These are phyloP conservation scores for Penicillium sp. DNA, from an alignment of 2,329 filamentous ascomycete genomes.

Conservation along the genomic window DNA sequence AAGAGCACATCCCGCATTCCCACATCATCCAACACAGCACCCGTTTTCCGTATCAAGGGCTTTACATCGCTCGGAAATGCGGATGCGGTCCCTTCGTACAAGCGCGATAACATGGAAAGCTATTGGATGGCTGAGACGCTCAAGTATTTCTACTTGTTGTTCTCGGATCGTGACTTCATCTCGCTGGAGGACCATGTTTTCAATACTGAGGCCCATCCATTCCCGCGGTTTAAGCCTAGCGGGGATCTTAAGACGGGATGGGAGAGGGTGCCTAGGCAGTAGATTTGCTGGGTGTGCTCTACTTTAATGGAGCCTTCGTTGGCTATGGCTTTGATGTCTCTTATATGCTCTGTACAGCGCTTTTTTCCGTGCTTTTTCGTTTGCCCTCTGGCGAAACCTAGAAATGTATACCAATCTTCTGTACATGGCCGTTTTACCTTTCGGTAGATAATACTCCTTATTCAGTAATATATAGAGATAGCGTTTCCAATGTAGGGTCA, in stretches of 20 bases:
- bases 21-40: slow-evolving; percentile 3
- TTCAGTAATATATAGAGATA: background rate
- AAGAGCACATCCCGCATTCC: slow-evolving; percentile 28
- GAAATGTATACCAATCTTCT: slow-evolving; percentile 1
- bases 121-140: slow-evolving; percentile 98
- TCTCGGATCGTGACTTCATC: slow-evolving; percentile 77
- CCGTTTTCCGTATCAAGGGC: slow-evolving; percentile 47
- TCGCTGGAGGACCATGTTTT: slow-evolving; percentile 85
- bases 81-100: slow-evolving; percentile 64
- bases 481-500: background rate
- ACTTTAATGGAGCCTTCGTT: background rate
- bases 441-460: background rate
- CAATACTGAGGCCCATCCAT: slow-evolving; percentile 91
- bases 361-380: background rate
- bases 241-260: slow-evolving; percentile 43
- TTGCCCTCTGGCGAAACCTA: background rate
- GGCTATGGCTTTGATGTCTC: background rate
- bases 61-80: slow-evolving; percentile 81
- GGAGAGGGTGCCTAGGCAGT: slow-evolving; percentile 29
- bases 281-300: background rate
- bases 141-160: slow-evolving; percentile 96
- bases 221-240: slow-evolving; percentile 80
- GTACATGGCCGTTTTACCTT: background rate
- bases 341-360: background rate
- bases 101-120: slow-evolving; percentile 93